These are phyloP conservation scores for Rhizopogon vesiculosus DNA, from an alignment of 768 basidiomycete genomes.

Conservation along the genomic window DNA sequence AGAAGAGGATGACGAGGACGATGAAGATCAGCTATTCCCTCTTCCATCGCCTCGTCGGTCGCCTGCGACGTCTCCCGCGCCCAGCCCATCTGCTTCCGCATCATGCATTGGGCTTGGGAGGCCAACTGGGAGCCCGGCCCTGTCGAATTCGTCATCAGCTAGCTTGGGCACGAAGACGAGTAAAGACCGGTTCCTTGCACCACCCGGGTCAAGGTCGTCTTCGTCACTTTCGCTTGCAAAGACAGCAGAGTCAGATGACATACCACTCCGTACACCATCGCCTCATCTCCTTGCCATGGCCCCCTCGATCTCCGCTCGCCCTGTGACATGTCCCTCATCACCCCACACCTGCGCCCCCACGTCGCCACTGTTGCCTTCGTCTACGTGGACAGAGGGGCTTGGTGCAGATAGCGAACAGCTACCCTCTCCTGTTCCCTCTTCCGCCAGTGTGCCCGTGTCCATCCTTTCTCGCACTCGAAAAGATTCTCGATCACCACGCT, in stretches of 20 bases:
- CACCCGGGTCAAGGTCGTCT: constrained; percentile 17
- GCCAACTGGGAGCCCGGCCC: constrained; percentile 6
- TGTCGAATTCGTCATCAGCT: constrained; percentile 15
- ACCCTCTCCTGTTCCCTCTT: background rate
- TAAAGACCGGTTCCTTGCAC: constrained; percentile 13
- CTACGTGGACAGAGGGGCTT: background rate
- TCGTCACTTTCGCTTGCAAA: constrained; percentile 22
- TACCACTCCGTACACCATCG: constrained; percentile 13
- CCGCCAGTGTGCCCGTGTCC: background rate
- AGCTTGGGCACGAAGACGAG: background rate
- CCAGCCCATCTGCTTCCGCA: constrained; percentile 28
- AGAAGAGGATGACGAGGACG: constrained; percentile 43
- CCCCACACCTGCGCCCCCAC: constrained; percentile 8
- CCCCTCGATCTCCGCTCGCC: constrained; percentile 20
- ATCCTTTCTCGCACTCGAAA: constrained; percentile 7
- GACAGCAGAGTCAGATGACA: constrained; percentile 10
- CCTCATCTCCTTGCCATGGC: constrained; percentile 17
- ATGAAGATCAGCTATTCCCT: constrained; percentile 53
- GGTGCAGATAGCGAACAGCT: background rate
- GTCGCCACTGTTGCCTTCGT: background rate
- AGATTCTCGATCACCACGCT: constrained; percentile 2
- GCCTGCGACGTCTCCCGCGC: constrained; percentile 37
- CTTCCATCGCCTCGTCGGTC: constrained; percentile 56
- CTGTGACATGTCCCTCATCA: background rate
- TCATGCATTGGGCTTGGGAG: constrained; percentile 17